A percentile compares a stretch with the other conserved stretches of the same genome.
phyloP scores from a whole-genome alignment of 345 rosid species.

The Moricandia arvensis region DNA sequence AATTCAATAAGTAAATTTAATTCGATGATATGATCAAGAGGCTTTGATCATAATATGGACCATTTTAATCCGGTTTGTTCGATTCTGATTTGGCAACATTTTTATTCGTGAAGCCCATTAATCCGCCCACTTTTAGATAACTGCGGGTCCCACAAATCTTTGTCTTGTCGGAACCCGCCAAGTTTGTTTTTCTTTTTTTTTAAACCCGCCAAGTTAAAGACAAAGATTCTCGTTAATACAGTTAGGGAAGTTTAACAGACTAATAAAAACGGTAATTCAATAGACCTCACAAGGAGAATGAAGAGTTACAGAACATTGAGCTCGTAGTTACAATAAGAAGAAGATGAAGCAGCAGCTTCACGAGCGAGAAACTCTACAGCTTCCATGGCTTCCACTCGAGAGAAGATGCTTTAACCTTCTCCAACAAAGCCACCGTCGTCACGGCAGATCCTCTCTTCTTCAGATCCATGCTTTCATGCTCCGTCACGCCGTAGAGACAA shows the following conservation, averaged over 20 bases:
- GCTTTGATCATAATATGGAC: too few species aligned
- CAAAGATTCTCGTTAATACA: too few species aligned
- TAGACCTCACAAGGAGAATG: too few species aligned
- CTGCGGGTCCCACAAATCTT: neutral
- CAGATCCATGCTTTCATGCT: conserved; percentile 72
- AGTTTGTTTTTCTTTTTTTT: too few species aligned
- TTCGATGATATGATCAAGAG: too few species aligned
- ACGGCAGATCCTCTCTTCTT: conserved; percentile 38
- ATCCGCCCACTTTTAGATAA: neutral
- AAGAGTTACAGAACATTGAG: neutral
- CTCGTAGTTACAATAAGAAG: neutral
- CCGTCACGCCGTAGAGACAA: conserved; percentile 52
- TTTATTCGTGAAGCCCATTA: neutral
- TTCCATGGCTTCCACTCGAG: conserved; percentile 51
- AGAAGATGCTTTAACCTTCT: conserved; percentile 57
- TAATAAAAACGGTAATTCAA: too few species aligned
- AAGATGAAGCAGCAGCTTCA: neutral
- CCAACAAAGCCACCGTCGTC: conserved; percentile 32
- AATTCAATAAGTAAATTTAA: too few species aligned
- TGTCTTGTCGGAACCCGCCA: too few species aligned
- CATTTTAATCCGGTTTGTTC: too few species aligned
- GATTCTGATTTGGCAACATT: neutral
- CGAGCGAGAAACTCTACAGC: conserved; percentile 25
- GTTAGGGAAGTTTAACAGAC: too few species aligned
- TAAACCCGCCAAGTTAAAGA: too few species aligned